Base-by-base conservation (phyloP, 1,139 yeast genomes). In the Waltiozyma solani region DNA sequence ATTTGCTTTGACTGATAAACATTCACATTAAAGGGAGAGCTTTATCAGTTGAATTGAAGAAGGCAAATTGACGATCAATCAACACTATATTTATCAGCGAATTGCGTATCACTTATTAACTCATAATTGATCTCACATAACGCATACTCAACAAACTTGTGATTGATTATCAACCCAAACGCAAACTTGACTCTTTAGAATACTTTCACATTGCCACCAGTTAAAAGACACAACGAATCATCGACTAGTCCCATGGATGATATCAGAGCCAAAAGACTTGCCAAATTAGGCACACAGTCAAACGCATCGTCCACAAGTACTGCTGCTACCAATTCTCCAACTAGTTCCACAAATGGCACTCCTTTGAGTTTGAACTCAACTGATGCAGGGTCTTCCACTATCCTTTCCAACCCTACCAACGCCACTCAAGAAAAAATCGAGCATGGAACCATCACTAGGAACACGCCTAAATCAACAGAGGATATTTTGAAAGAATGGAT, bases 211-310 rank as follows among this genome's bases (percentile, higher is more conserved):
- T 27, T 27, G 31, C 31, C 31, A 8, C 10, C 31, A 10, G 10
- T 12, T 17, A 27, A 27, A 17, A 4, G 31, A 27, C 11, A 15
- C 8, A 19, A 27, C 23, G 23, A 21, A 21, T 21, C 23, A 7
- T 10, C 23, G 17, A 14, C 13, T 15, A n/a, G 14, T 5, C 29
- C 29, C 13, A 40, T 44, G 48, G 47, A 49, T n/a, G 53, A 50
- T 15, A 71, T 74, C 23, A 66, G 81, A 50, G 77, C 77, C 32
- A 74, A 72, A 50, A 56, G 81, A 36, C 58, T 75, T 49, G 79
- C 79, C n/a, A 67, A 64, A 44, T 56, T 74, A 40, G 67, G 29
- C 33, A 20, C 31, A 34, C 13, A 32, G 27, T 11, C 35, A 14
- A 19, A 19, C 13, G n/a, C 19, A 10, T 9, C 30, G 14, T 30